Conservation (phyloP, 441 rosid species). For the Corymbia citriodora region DNA sequence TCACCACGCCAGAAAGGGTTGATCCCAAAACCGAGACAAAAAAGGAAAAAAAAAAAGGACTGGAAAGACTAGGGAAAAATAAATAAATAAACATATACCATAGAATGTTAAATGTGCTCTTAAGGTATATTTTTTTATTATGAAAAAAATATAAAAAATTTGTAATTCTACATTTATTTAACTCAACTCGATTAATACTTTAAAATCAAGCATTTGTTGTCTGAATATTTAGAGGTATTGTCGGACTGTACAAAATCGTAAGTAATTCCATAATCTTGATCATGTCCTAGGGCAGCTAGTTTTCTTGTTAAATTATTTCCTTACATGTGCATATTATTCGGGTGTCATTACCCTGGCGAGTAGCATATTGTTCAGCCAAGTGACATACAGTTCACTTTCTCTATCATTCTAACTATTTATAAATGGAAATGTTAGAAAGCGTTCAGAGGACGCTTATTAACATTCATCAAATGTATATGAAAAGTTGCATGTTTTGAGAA, state of each 20-base stretch:
- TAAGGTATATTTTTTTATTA: background rate
- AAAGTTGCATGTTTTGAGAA: background rate
- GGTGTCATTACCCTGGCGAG: background rate
- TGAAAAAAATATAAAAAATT: background rate
- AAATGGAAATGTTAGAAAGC: background rate
- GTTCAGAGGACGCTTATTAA: background rate
- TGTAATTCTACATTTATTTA: background rate
- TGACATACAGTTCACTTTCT: background rate
- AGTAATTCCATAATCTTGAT: background rate
- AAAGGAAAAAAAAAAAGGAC: background rate
- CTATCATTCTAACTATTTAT: background rate
- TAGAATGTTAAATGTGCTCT: background rate
- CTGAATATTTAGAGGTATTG: rapidly evolving
- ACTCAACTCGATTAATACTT: background rate
- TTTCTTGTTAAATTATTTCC: background rate
- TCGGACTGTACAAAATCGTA: background rate
- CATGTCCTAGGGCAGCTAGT: background rate
- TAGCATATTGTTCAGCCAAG: background rate
- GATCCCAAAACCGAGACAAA: background rate
- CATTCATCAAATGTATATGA: background rate
- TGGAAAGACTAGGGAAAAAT: background rate
- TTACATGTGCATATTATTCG: background rate
- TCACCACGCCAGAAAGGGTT: background rate
- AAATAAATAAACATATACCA: background rate
- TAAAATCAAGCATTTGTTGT: background rate